Base-by-base conservation (phyloP, 1,284 basidiomycete genomes). In the Flammula alnicola region DNA sequence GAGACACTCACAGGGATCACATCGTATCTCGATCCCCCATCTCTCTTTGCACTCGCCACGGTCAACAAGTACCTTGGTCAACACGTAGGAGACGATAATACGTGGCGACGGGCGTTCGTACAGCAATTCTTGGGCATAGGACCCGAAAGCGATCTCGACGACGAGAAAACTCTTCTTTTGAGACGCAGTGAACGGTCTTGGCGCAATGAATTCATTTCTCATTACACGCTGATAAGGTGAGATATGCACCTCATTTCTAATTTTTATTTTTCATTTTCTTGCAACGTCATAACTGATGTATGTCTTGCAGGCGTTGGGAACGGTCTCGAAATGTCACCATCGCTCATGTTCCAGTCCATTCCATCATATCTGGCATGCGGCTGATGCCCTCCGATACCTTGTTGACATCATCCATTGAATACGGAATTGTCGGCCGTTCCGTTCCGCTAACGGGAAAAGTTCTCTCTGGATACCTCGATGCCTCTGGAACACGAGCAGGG, bases 1-100 rank as follows among this genome's bases (percentile, higher is more conserved):
- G 91, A 94, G 65, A 85, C 85, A 20, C 85, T 93, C 68, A 83
- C 83, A 29, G 86, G 89, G 54, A 78, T 93, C 70, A 88, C 90
- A n/a, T 77, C 88, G 8, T 85, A 83, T 64, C 83, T 94, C 45
- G 77, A 85, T 60, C 88, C 89, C 0, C 70, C 72, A 0, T 75
- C 82, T 5, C 80, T 95, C 30, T 66, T 84, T 39, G 66, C 76
- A 1, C 79, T 91, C 55, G 75, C 78, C 9, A 67, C 69, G 54
- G 82, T 86, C 37, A 83, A 80, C 65, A 73, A 69, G 38, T 61
- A 66, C 38, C 78, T 93, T 53, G 73, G 79, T 57, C 70, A 77
- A 51, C 86, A 91, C 73, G 73, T 91, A 73, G 79, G 78, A 52
- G 81, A 91, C 61, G 92, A 95, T 53, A 85, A 83, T 58, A 92